phyloP scores from a whole-genome alignment of 495 filamentous ascomycete genomes.

The Penicillium tannophilum region DNA sequence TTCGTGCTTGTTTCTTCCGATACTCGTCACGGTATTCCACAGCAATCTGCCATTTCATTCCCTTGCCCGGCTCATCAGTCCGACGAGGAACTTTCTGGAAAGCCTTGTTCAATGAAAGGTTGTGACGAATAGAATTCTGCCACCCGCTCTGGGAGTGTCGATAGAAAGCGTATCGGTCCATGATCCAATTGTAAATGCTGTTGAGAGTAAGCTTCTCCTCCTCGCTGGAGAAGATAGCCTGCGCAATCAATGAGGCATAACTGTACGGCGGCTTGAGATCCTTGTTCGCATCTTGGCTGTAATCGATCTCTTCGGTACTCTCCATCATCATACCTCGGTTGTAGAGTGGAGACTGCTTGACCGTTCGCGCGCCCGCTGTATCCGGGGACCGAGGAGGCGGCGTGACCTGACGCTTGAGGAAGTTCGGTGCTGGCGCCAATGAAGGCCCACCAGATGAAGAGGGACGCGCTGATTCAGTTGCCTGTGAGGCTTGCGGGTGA shows the following conservation, averaged over 20 bases:
- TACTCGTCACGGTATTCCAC: conserved; percentile 78
- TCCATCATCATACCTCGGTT: conserved; percentile 72
- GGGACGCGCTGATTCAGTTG: conserved; percentile 26
- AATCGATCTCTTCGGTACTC: conserved; percentile 78
- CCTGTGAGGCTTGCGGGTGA: conserved; percentile 38
- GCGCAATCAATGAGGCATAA: conserved; percentile 96
- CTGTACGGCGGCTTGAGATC: conserved; percentile 94
- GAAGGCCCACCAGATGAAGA: conserved; percentile 51
- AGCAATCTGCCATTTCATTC: conserved; percentile 96
- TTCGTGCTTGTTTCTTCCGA: conserved; percentile 58
- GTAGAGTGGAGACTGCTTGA: conserved; percentile 61
- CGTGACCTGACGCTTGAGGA: conserved; percentile 68
- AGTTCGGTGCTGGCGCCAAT: conserved; percentile 68
- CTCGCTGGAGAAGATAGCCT: conserved; percentile 81
- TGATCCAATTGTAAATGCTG: conserved; percentile 92
- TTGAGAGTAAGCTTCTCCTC: conserved; percentile 86
- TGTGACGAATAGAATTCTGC: conserved; percentile 99
- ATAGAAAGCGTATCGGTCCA: conserved; percentile 86
- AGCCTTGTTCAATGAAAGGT: conserved; percentile 87
- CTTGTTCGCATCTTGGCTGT: conserved; percentile 76
- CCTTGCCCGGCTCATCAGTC: conserved; percentile 95
- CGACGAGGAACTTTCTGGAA: conserved; percentile 90
- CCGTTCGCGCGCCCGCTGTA: conserved; percentile 47
- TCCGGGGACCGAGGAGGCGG: conserved; percentile 58
- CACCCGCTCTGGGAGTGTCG: conserved; percentile 79